These are phyloP conservation scores for Pleomassaria siparia DNA, from an alignment of 2,329 filamentous ascomycete species.

Conservation along the genomic window DNA sequence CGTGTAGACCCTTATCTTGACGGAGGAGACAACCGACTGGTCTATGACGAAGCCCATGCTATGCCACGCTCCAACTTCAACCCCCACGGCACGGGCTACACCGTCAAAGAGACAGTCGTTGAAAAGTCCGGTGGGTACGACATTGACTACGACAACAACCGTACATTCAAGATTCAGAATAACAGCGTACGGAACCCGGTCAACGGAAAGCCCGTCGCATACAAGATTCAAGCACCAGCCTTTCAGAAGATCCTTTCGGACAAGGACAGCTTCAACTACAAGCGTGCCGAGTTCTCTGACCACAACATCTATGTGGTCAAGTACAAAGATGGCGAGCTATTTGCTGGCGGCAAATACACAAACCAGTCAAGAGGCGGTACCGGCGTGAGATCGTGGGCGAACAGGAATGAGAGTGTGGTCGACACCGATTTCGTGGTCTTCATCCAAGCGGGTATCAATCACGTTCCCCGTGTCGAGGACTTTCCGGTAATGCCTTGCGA, in stretches of 20 bases:
- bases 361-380: constrained; percentile 59
- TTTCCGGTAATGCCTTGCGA: constrained; percentile 63
- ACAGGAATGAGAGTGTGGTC: constrained; percentile 55
- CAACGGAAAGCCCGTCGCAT: constrained; percentile 51
- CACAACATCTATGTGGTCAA: constrained; percentile 61
- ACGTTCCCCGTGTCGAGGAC: constrained; percentile 58
- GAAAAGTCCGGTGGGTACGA: constrained; percentile 55
- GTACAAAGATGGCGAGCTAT: constrained; percentile 61
- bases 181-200: constrained; percentile 47
- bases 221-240: constrained; percentile 53
- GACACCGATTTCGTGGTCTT: constrained; percentile 61
- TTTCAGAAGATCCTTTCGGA: constrained; percentile 57
- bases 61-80: constrained; percentile 61
- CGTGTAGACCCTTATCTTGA: constrained; percentile 53
- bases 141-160: constrained; percentile 47
- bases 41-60: constrained; percentile 58
- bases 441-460: constrained; percentile 61
- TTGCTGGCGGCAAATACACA: constrained; percentile 61
- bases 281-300: constrained; percentile 61
- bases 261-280: constrained; percentile 57
- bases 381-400: constrained; percentile 52
- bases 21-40: constrained; percentile 47
- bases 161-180: constrained; percentile 55
- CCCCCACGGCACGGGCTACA: constrained; percentile 57
- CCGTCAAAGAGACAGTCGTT: constrained; percentile 50